These are phyloP conservation scores for Vanrija humicola DNA, from an alignment of 1,284 basidiomycete genomes.

Conservation along the genomic window DNA sequence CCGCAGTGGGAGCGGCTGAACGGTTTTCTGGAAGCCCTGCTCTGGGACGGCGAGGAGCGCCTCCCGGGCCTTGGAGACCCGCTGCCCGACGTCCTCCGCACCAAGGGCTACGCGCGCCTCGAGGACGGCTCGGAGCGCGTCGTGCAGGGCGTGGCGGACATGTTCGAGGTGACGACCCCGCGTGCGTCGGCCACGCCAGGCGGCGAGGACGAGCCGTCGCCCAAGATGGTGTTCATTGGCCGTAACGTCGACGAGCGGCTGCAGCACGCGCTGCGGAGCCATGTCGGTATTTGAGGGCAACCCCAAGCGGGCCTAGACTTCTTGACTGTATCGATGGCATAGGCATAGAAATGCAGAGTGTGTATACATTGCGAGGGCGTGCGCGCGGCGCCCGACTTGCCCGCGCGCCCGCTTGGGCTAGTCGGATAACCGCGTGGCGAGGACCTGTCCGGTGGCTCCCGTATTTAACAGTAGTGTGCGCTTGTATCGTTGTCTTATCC, in stretches of 20 bases:
- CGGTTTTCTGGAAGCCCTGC: slow-evolving; percentile 67
- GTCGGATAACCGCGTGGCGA: no score
- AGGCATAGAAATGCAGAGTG: no score
- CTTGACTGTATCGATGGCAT: no score
- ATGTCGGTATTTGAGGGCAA: slow-evolving; percentile 2
- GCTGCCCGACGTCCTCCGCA: slow-evolving; percentile 61
- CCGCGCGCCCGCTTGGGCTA: no score
- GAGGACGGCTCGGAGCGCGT: slow-evolving; percentile 60
- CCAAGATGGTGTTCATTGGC: slow-evolving; percentile 75
- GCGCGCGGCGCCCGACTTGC: no score
- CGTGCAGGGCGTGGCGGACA: slow-evolving; percentile 77
- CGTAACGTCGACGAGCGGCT: slow-evolving; percentile 58
- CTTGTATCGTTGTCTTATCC: no score
- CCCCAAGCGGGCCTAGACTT: no score
- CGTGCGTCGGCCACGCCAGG: neutral
- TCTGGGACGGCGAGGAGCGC: slow-evolving; percentile 63
- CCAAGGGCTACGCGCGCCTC: slow-evolving; percentile 75
- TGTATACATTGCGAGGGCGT: no score
- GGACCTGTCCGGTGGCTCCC: no score
- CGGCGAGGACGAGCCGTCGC: slow-evolving; percentile 1
- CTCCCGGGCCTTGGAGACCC: slow-evolving; percentile 12
- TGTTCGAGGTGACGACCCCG: slow-evolving; percentile 70
- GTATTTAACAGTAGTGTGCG: no score
- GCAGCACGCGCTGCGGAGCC: slow-evolving; percentile 8
- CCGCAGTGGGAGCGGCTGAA: slow-evolving; percentile 54